These are phyloP conservation scores for Neurospora sp. DNA, from an alignment of 495 filamentous ascomycete species.

Conservation along the genomic window DNA sequence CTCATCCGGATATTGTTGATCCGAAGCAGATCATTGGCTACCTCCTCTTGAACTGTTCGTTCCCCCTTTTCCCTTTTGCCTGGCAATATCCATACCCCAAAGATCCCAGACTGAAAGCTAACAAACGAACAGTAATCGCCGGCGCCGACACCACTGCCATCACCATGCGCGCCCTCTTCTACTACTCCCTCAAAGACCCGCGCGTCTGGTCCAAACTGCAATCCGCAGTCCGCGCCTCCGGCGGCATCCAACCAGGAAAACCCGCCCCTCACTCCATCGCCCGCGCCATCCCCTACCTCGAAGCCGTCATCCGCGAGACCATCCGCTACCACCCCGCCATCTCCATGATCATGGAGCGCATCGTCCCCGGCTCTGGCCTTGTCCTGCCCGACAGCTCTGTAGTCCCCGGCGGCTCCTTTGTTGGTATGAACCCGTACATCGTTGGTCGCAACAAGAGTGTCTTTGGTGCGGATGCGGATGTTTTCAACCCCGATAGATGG, in stretches of 20 bases:
- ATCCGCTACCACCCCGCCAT: constrained; percentile 48
- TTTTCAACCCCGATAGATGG: constrained; percentile 42
- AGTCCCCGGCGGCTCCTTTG: constrained; percentile 38
- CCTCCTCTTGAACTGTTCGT: too few relatives aligned
- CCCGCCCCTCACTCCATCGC: constrained; percentile 12
- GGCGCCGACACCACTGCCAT: constrained; percentile 36
- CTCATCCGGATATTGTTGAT: too few relatives aligned
- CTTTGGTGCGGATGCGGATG: constrained; percentile 42
- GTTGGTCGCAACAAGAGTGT: constrained; percentile 28
- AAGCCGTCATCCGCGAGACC: constrained; percentile 50
- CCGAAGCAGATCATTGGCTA: too few relatives aligned
- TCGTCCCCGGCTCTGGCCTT: constrained; percentile 37
- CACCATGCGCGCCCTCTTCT: constrained; percentile 23
- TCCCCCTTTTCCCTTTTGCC: too few relatives aligned
- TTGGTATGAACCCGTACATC: constrained; percentile 26
- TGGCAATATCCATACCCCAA: too few relatives aligned
- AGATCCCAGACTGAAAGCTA: too few relatives aligned
- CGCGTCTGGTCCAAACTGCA: constrained; percentile 16
- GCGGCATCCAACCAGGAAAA: neutral
- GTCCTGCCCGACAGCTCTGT: constrained; percentile 39
- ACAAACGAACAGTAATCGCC: constrained; percentile 24
- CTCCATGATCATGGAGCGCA: constrained; percentile 44
- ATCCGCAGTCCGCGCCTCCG: constrained; percentile 10
- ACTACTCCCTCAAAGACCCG: constrained; percentile 25
- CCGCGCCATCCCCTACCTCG: constrained; percentile 41